Evolutionary conservation across 805 yeast genomes (phyloP).

Genomic region (Saturnispora quitensis): DNA sequence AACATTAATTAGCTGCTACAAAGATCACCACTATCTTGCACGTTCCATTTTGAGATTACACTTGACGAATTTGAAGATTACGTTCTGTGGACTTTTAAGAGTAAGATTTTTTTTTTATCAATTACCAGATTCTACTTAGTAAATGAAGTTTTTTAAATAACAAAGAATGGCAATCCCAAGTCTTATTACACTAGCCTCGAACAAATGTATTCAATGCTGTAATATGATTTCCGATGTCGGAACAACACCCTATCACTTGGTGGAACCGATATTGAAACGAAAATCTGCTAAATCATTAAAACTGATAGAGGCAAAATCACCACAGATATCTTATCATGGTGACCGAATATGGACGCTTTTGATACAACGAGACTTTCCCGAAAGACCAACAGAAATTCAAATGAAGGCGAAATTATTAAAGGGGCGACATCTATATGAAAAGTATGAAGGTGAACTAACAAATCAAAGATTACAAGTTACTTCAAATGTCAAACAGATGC

Average conservation of each 20-base stretch:
- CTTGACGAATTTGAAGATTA: not conserved
- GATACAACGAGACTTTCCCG: slow-evolving; percentile 39
- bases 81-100: not conserved
- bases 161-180: not conserved
- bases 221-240: slow-evolving; percentile 28
- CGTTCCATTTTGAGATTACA: not conserved
- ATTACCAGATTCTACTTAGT: not conserved
- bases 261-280: slow-evolving; percentile 37
- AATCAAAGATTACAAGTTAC: slow-evolving; percentile 36
- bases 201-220: slow-evolving; percentile 25
- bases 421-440: slow-evolving; percentile 32
- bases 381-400: slow-evolving; percentile 28
- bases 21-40: no score
- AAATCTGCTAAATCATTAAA: slow-evolving; percentile 38
- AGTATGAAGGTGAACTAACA: slow-evolving; percentile 34
- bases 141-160: not conserved
- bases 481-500: slow-evolving; percentile 34
- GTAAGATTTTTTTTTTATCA: not conserved
- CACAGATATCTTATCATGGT: slow-evolving; percentile 32
- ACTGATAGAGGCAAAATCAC: slow-evolving; percentile 33
- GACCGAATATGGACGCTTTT: slow-evolving; percentile 40
- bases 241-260: slow-evolving; percentile 33
- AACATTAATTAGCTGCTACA: no score
- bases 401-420: slow-evolving; percentile 17
- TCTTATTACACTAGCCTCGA: not conserved